Conservation (phyloP, 2,329 filamentous ascomycete genomes). For the Claviceps capensis region DNA sequence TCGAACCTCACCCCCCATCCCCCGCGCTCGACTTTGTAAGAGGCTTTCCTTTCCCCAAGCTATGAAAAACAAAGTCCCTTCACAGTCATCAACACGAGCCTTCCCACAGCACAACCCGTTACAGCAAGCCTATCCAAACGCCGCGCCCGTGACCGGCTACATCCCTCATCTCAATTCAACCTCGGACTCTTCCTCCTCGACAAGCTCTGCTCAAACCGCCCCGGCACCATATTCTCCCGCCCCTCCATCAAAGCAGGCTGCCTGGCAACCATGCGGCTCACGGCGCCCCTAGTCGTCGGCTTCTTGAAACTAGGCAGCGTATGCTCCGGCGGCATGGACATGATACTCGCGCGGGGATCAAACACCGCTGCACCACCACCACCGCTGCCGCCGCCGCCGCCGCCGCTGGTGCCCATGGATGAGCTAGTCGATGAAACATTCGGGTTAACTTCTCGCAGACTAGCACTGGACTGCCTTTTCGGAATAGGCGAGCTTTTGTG, state of each 20-base stretch:
- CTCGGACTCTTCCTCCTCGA: conserved; percentile 42
- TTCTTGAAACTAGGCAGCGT: conserved; percentile 36
- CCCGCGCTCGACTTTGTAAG: too few species aligned
- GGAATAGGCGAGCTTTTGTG: conserved; percentile 15
- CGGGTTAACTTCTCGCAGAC: conserved; percentile 43
- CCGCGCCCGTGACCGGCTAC: too few species aligned
- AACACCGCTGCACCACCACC: conserved; percentile 19
- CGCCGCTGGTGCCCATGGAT: conserved; percentile 12
- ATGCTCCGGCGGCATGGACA: conserved; percentile 27
- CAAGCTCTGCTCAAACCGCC: conserved; percentile 30
- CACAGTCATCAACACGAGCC: too few species aligned
- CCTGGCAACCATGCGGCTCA: conserved; percentile 17
- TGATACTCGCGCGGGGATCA: conserved; percentile 28
- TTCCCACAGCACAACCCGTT: too few species aligned
- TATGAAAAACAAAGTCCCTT: too few species aligned
- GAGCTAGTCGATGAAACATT: conserved; percentile 29
- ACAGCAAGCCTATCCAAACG: too few species aligned
- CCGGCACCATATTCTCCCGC: conserved; percentile 36
- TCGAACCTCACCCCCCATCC: too few species aligned
- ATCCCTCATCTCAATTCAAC: conserved; percentile 21
- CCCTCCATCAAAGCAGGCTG: conserved; percentile 26
- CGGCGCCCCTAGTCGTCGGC: conserved; percentile 17
- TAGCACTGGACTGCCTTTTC: conserved; percentile 13
- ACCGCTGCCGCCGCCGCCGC: neutral
- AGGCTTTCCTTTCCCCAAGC: too few species aligned